A percentile compares a stretch with the other conserved stretches of the same genome.
These are phyloP conservation scores for Aspergillus brasiliensis DNA, from an alignment of 2,329 filamentous ascomycete species.

Conservation along the genomic window DNA sequence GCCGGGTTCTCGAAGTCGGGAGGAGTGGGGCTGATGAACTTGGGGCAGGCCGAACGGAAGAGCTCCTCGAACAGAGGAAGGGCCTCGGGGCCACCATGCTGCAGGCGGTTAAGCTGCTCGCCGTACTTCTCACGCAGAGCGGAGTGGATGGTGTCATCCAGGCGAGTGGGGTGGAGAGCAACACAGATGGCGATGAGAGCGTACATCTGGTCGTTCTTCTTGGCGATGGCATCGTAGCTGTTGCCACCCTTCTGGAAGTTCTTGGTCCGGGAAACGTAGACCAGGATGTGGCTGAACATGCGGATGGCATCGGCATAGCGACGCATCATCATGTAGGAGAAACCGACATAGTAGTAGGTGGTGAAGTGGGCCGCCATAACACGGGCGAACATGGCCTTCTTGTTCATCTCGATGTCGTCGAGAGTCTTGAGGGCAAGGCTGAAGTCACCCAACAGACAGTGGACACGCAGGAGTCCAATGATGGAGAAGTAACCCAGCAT, in stretches of 20 bases:
- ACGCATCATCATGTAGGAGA: constrained; percentile 99
- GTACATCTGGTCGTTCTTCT: constrained; percentile 99
- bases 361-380: constrained; percentile 99
- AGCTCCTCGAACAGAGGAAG: constrained; percentile 98
- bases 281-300: constrained; percentile 99
- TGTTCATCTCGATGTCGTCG: constrained; percentile 99
- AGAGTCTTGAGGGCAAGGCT: constrained; percentile 97
- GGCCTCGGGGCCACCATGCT: constrained; percentile 91
- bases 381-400: constrained; percentile 99
- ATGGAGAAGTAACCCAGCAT: constrained; percentile 99
- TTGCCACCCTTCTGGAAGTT: constrained; percentile 97
- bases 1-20: constrained; percentile 97
- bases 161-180: constrained; percentile 92
- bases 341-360: constrained; percentile 99
- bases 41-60: constrained; percentile 96
- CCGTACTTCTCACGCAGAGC: constrained; percentile 98
- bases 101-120: constrained; percentile 94
- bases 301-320: constrained; percentile 98
- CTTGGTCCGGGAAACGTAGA: constrained; percentile 98
- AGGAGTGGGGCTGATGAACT: constrained; percentile 97
- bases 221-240: constrained; percentile 95
- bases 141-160: constrained; percentile 99
- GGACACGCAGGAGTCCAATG: constrained; percentile 92
- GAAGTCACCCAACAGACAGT: constrained; percentile 96
- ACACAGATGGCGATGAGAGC: constrained; percentile 98